Percentiles rank a stretch among this genome's conserved stretches.
Evolutionary conservation across 768 basidiomycete species (phyloP).

Genomic region (Russula sp.): DNA sequence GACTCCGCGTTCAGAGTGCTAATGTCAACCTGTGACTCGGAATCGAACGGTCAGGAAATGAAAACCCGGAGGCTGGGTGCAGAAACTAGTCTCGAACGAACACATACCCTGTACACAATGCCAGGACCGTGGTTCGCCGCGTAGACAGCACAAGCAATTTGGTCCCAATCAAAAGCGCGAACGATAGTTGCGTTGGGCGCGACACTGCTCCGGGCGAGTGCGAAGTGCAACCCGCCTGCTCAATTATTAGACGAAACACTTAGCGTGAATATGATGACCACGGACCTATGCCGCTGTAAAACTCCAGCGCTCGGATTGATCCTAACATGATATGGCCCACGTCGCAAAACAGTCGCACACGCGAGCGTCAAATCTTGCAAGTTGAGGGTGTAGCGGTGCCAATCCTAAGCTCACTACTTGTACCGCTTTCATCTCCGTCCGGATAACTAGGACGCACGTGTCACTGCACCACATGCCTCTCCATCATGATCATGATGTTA

Average conservation of each 20-base stretch:
- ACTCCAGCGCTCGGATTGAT: slow-evolving; percentile 42
- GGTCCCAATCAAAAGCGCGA: slow-evolving; percentile 83
- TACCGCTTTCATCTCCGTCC: no score
- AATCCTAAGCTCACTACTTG: no score
- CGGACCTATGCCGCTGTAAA: slow-evolving; percentile 76
- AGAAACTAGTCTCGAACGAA: not conserved
- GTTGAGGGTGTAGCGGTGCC: no score
- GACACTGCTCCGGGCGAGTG: slow-evolving; percentile 48
- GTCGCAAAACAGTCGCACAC: no score
- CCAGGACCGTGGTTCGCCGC: slow-evolving; percentile 47
- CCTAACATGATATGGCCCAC: not conserved
- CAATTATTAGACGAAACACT: not conserved
- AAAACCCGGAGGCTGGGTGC: no score
- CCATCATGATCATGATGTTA: no score
- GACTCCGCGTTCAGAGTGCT: slow-evolving; percentile 44
- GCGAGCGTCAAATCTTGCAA: no score
- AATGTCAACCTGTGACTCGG: slow-evolving; percentile 50
- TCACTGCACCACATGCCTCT: no score
- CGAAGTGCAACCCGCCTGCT: slow-evolving; percentile 67
- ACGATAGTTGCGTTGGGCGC: slow-evolving; percentile 38
- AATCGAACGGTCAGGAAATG: no score
- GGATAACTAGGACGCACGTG: no score
- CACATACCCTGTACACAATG: slow-evolving; percentile 46
- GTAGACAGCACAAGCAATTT: slow-evolving; percentile 65
- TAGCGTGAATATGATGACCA: not conserved